Evolutionary conservation across 2,329 filamentous ascomycete species (phyloP).

Genomic region (Fusarium tupiense): DNA sequence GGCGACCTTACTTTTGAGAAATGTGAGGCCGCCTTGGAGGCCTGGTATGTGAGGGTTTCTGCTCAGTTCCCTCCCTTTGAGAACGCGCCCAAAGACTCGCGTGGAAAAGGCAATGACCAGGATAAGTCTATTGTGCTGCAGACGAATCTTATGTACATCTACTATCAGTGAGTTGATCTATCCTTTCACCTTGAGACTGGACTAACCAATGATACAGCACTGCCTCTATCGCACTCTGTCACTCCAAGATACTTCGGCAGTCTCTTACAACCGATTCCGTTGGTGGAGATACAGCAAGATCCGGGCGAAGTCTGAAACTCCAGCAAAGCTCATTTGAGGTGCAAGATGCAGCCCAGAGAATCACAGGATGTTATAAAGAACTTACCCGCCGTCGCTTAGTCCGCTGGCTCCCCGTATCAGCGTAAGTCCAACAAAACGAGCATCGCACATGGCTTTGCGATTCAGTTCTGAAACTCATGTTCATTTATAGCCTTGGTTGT

Average conservation of each 20-base stretch:
- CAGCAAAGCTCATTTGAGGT: neutral
- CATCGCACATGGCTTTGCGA: neutral
- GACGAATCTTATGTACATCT: neutral
- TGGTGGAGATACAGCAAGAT: neutral
- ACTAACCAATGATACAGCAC: neutral
- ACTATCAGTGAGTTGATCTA: neutral
- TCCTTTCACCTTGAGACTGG: too few relatives aligned
- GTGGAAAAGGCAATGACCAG: neutral
- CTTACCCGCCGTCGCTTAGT: neutral
- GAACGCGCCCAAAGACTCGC: neutral
- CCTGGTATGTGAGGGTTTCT: neutral
- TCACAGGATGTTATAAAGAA: neutral
- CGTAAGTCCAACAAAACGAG: neutral
- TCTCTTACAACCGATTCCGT: neutral
- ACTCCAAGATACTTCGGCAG: neutral
- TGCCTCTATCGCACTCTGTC: neutral
- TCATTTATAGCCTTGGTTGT: neutral
- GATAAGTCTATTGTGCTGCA: neutral
- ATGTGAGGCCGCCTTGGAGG: neutral
- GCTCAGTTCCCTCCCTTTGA: neutral
- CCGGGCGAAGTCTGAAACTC: neutral
- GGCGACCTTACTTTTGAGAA: neutral
- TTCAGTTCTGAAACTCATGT: neutral
- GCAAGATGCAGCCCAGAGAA: neutral
- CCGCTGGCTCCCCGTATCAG: neutral